Evolutionary conservation across 495 filamentous ascomycete species (phyloP), one percentile per base, ranked within the genome.

Genomic region (Xeromyces bisporus): DNA sequence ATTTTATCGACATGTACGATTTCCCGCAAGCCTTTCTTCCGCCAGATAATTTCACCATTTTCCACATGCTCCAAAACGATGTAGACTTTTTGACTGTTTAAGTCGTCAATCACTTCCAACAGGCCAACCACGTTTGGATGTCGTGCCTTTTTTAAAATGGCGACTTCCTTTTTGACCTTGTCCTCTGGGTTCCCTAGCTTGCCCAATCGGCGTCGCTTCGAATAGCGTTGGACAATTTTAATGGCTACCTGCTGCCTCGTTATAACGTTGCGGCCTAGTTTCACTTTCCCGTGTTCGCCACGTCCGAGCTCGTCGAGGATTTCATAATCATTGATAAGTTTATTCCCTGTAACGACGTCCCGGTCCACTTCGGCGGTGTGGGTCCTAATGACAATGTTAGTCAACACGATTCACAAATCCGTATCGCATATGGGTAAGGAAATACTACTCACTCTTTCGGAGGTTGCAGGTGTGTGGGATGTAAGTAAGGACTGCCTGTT

Each of bases 211-310:
- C 85, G 75, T 37, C 79, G 81, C 51, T 85, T 93, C 32, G 91
- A 85, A 44, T 81, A 87, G n/a, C 89, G 68, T 27, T 92, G 81
- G 15, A 99, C 89, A 42, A 99, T 96, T 56, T 96, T 99, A 64
- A 99, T 93, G 11, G 89, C 89, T 3, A 94, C 86, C 41, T 76
- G 71, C 33, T 91, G 80, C 33, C 70, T 70, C 0, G 75, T 86
- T 18, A 71, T 62, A 6, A 79, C 52, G 43, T 93, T 82, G 25
- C 78, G 68, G 18, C 84, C 91, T 23, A 92, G 63, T 58, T 97
- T 97, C 33, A 97, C 89, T 55, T 96, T 97, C 35, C 89, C 89
- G 51, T 99, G 89, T 35, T 89, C 77, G 23, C 89, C 89, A 25
- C 87, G 78, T 20, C 89, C 89, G 31, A 99, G 77, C 57, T 96